These are phyloP conservation scores for Pichia nakasei DNA, from an alignment of 805 yeast species.

Conservation along the genomic window DNA sequence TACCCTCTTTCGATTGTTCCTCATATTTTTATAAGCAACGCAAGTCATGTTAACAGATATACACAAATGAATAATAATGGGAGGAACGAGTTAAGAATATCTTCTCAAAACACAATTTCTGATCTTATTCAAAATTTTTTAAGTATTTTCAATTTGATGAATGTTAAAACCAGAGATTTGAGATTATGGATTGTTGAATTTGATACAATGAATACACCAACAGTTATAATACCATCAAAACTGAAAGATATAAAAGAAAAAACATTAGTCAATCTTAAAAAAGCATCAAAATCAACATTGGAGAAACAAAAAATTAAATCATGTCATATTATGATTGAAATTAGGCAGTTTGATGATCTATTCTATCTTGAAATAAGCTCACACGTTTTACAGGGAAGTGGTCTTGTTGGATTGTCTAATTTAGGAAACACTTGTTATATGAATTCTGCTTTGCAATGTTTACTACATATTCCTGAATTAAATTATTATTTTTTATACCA, in stretches of 20 bases:
- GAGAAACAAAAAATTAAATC: slow-evolving; percentile 7
- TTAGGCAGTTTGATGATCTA: slow-evolving; percentile 19
- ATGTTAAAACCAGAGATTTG: neutral
- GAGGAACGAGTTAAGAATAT: slow-evolving; percentile 12
- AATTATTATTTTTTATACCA: slow-evolving; percentile 63
- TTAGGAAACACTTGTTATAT: slow-evolving; percentile 90
- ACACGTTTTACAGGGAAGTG: slow-evolving; percentile 25
- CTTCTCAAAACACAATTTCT: slow-evolving; percentile 25
- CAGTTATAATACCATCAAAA: slow-evolving; percentile 13
- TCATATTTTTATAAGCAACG: slow-evolving; percentile 17
- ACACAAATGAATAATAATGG: slow-evolving; percentile 15
- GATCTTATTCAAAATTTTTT: slow-evolving; percentile 15
- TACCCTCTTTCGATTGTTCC: slow-evolving; percentile 21
- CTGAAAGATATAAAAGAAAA: slow-evolving; percentile 13
- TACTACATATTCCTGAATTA: slow-evolving; percentile 78
- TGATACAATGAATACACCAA: slow-evolving; percentile 10
- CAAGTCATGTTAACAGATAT: slow-evolving; percentile 21
- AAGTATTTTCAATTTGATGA: neutral
- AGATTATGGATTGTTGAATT: slow-evolving; percentile 22
- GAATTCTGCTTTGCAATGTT: slow-evolving; percentile 90
- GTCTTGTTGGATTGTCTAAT: slow-evolving; percentile 57
- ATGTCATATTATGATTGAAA: slow-evolving; percentile 20
- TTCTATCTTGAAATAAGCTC: slow-evolving; percentile 20
- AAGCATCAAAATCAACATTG: slow-evolving; percentile 10
- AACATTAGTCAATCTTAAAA: slow-evolving; percentile 14